These are phyloP conservation scores for Xanthoconium stramineum DNA, from an alignment of 768 basidiomycete genomes.

Conservation along the genomic window DNA sequence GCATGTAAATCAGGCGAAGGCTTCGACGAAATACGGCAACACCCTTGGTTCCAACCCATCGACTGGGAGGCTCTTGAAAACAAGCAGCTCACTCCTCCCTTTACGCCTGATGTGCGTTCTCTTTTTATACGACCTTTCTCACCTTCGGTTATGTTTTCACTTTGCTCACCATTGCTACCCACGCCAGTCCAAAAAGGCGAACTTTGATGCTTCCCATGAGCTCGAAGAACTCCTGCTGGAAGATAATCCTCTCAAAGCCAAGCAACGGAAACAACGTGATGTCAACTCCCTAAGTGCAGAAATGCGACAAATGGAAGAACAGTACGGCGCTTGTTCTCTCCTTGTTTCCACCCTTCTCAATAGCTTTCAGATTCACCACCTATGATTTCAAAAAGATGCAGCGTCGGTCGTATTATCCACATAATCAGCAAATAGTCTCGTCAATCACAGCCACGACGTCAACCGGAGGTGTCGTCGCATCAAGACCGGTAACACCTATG, in stretches of 20 bases:
- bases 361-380: constrained; percentile 65
- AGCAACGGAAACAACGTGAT: constrained; percentile 89
- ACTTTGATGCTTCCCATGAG: constrained; percentile 98
- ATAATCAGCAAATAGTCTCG: constrained; percentile 61
- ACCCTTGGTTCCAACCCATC: constrained; percentile 85
- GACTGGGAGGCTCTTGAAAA: constrained; percentile 86
- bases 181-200: constrained; percentile 91
- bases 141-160: neutral
- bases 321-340: constrained; percentile 49
- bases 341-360: neutral
- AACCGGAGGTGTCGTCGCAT: constrained; percentile 64
- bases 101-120: constrained; percentile 77
- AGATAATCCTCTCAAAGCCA: constrained; percentile 95
- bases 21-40: constrained; percentile 70
- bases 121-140: constrained; percentile 1
- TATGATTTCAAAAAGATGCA: constrained; percentile 94
- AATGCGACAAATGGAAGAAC: constrained; percentile 98
- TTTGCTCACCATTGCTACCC: constrained; percentile 2
- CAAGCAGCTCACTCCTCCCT: constrained; percentile 75
- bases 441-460: constrained; percentile 74
- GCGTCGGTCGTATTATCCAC: constrained; percentile 87
- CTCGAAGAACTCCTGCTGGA: constrained; percentile 93
- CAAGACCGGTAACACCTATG: constrained; percentile 71
- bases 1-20: constrained; percentile 84
- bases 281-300: constrained; percentile 76